Evolutionary conservation across 768 basidiomycete genomes (phyloP), one percentile per base, ranked within the genome.

Genomic region (Naganishia vaughanmartiniae): DNA sequence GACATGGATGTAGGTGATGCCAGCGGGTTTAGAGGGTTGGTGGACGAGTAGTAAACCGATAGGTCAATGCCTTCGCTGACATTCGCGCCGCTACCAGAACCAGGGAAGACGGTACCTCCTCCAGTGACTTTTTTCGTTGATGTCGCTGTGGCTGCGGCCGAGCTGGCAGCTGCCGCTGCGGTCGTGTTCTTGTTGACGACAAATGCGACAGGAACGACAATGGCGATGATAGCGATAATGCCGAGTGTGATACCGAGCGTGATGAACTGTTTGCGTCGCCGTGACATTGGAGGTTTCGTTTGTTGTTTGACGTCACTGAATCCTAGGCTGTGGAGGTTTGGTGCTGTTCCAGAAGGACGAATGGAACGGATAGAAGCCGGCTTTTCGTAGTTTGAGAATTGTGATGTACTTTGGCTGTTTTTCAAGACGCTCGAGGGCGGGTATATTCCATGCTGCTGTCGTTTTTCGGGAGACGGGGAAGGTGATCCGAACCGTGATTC

Each of bases 141-240:
- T 14, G 58, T 58, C 9, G 69, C 55, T 24, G 30, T 66, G 5
- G 54, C 51, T 1, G 70, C 58, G 14, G 70, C 68, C 2, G 66
- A 57, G 17, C 58, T 36, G 10, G 48, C 39, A 11, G 28, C 46
- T 9, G 67, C 60, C 5, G 70, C 65, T 0, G 67, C 30, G 30
- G 74, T 73, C 15, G 54, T 54, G 0, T 72, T 69, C 14, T 66
- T 48, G 36, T 46, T 69, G 30, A 55, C 58, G 54, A 70, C 77
- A 34, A 77, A 74, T 42, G 73, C 75, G 4, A 77, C 75, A 10
- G 75, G 78, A 21, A 78, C 72, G 33, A 67, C 77, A 30, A 79
- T 71, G 17, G 72, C 79, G 12, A 76, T 74, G 15, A 77, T 65
- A 24, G 77, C 39, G n/a, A 79, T 70, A 6, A 80, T 51, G 17